Evolutionary conservation across 768 basidiomycete genomes (phyloP).

Genomic region (Tricholoma flavovirens): DNA sequence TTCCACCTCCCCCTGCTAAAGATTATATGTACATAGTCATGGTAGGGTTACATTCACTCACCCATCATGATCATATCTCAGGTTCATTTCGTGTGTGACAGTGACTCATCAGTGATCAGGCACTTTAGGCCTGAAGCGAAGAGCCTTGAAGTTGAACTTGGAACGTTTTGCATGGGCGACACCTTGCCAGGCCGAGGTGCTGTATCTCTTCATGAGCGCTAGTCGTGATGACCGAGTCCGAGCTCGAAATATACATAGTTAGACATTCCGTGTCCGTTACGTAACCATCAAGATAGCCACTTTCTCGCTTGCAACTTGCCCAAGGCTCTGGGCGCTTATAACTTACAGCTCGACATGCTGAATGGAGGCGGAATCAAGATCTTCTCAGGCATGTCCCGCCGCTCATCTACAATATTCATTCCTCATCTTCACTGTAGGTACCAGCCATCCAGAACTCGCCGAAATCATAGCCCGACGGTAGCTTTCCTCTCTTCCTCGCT

Average conservation of each 20-base stretch:
- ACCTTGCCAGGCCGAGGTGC: no score
- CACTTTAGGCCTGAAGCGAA: not conserved
- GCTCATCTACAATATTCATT: not conserved
- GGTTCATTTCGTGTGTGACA: not conserved
- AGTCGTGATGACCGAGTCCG: no score
- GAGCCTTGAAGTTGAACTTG: not conserved
- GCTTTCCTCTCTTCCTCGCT: conserved; percentile 16
- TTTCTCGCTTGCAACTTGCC: no score
- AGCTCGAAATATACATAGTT: no score
- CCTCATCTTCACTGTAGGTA: conserved; percentile 46
- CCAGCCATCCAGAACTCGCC: conserved; percentile 92
- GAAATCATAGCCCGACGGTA: conserved; percentile 92
- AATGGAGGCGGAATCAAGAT: conserved; percentile 55
- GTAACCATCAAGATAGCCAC: not conserved
- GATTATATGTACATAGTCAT: no score
- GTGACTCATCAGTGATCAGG: not conserved
- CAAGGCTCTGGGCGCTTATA: no score
- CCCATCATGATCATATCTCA: not conserved
- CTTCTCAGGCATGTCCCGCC: conserved; percentile 39
- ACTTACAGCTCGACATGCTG: conserved; percentile 41
- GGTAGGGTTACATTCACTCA: no score
- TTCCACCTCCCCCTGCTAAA: not conserved
- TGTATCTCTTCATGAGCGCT: no score
- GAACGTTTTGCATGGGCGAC: not conserved
- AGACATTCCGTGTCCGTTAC: not conserved